Base-by-base conservation (phyloP, 2,329 filamentous ascomycete genomes). In the Pestalotiopsis sp. region DNA sequence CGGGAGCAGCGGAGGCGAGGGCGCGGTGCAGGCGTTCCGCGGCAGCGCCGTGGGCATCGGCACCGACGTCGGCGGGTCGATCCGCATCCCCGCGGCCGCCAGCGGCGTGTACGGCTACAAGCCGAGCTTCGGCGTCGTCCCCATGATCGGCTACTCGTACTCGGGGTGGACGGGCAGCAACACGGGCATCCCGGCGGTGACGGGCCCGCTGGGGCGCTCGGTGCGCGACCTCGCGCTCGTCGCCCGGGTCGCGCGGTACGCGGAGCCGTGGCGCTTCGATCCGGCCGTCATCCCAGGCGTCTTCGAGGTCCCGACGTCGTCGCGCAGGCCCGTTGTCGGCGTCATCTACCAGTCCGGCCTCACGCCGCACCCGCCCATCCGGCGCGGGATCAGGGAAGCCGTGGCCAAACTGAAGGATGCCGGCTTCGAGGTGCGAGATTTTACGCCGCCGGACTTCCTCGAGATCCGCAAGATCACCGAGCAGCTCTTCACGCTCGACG, bases 401-500 rank as follows among this genome's bases (percentile, higher is more conserved):
- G 72, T 70, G 17, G 66, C 71, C 4, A 77, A 75, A 61, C 70
- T 78, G 17, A 41, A 67, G 45, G 75, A 72, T 1, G 75, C 74
- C 31, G 77, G 77, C 9, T 76, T 77, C 60, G 74, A 76, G 52
- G 73, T 77, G 4, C 73, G 75, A 31, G 72, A 77, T 3, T 79
- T 79, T 67, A 66, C 67, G 1, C 77, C 78, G 11, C 77, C 77
- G 12, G 75, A 78, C 59, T 77, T 78, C 66, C 64, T 71, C 5
- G 74, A 75, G 3, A 76, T 80, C 25, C 72, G 76, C 38, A 74
- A 73, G 3, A 70, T 80, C 7, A 75, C 77, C 1, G 73, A 74
- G 57, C 75, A 80, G 69, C 70, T 80, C 14, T 80, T 80, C 64
- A 80, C 78, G 1, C 68, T 80, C 1, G 78, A 80, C 68, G 77